Evolutionary conservation across 768 basidiomycete species (phyloP).

Genomic region (Suillus sp.): DNA sequence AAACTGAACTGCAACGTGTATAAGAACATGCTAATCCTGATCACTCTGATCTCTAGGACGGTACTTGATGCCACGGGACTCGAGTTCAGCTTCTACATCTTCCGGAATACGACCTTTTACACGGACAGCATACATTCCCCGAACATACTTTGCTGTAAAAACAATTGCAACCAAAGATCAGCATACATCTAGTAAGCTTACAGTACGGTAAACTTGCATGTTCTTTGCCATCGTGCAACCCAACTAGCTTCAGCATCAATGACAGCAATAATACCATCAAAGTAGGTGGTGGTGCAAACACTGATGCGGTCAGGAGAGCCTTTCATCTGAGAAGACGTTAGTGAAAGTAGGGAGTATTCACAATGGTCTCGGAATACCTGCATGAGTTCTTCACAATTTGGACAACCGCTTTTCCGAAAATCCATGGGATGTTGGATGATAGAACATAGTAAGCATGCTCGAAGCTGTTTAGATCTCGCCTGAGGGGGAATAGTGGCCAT

Average conservation of each 20-base stretch:
- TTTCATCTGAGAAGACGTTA: constrained; percentile 67
- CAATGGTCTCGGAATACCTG: constrained; percentile 52
- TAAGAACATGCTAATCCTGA: constrained; percentile 48
- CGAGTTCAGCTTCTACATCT: constrained; percentile 81
- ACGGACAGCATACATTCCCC: constrained; percentile 92
- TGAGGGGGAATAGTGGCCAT: constrained; percentile 56
- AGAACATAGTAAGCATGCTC: constrained; percentile 94
- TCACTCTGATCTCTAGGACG: constrained; percentile 83
- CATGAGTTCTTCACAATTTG: constrained; percentile 95
- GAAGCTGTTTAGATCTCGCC: constrained; percentile 70
- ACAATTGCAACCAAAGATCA: constrained; percentile 13
- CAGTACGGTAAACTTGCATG: constrained; percentile 54
- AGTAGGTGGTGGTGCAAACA: constrained; percentile 88
- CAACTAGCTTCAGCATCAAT: constrained; percentile 87
- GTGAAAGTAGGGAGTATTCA: constrained; percentile 2
- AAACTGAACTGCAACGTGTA: background rate
- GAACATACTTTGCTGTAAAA: constrained; percentile 77
- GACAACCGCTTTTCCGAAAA: constrained; percentile 86
- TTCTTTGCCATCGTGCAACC: constrained; percentile 97
- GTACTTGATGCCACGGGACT: constrained; percentile 77
- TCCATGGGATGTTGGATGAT: constrained; percentile 83
- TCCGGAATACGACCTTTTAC: constrained; percentile 85
- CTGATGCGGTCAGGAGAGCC: constrained; percentile 80
- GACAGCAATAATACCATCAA: constrained; percentile 89
- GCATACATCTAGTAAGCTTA: background rate